Evolutionary conservation across 2,329 filamentous ascomycete genomes (phyloP).

Genomic region (Ramularia endophylla): DNA sequence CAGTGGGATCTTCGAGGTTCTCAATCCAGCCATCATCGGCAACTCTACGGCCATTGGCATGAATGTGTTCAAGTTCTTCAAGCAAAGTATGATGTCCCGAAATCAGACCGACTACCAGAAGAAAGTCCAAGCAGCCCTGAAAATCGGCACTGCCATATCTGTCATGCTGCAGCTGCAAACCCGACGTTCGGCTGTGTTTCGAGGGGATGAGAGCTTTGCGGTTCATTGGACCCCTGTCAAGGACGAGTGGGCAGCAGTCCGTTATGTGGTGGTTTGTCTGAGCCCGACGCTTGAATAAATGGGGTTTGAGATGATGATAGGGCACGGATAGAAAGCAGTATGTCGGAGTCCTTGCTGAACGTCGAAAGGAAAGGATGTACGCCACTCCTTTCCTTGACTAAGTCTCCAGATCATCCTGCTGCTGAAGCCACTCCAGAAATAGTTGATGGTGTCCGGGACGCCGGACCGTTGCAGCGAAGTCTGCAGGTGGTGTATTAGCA

Average conservation of each 20-base stretch:
- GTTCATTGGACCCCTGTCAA: slow-evolving; percentile 42
- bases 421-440: no score
- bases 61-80: slow-evolving; percentile 53
- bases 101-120: slow-evolving; percentile 41
- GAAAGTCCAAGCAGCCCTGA: slow-evolving; percentile 37
- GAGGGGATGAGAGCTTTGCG: slow-evolving; percentile 33
- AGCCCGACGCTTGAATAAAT: no score
- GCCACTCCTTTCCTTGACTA: no score
- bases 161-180: slow-evolving; percentile 28
- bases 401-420: no score
- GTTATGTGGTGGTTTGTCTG: slow-evolving; percentile 1
- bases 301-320: no score
- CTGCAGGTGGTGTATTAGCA: no score
- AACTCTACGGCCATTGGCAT: slow-evolving; percentile 36
- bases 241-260: slow-evolving; percentile 29
- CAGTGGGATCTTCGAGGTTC: slow-evolving; percentile 41
- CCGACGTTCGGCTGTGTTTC: slow-evolving; percentile 20
- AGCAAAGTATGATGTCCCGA: slow-evolving; percentile 36
- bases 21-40: slow-evolving; percentile 37
- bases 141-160: slow-evolving; percentile 26
- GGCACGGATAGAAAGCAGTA: no score
- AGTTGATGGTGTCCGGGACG: no score
- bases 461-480: no score
- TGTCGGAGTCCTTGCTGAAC: no score
- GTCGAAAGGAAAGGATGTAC: no score